A percentile compares a stretch with the other conserved stretches of the same genome.
Conservation (phyloP, 345 rosid species). For the Eucalyptus globulus region DNA sequence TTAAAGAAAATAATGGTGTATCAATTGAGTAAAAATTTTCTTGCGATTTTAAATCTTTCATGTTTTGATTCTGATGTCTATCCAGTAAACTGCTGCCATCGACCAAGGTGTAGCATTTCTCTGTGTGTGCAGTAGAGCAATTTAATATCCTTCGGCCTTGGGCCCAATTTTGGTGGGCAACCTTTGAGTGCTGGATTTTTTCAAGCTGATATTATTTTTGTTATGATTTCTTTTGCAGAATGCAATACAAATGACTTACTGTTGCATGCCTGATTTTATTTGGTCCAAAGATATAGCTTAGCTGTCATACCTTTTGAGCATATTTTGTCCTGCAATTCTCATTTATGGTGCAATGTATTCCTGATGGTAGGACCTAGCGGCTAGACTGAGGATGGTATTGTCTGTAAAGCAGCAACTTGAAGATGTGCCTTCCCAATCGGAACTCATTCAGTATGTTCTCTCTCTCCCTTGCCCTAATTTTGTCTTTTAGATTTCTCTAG, state of each 20-base stretch:
- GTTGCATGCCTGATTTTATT: background rate
- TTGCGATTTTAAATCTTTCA: background rate
- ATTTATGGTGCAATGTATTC: background rate
- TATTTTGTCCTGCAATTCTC: background rate
- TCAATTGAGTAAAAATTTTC: background rate
- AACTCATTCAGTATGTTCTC: constrained; percentile 70
- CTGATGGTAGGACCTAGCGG: constrained; percentile 51
- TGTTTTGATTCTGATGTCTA: background rate
- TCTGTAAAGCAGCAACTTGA: constrained; percentile 55
- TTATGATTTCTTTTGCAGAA: background rate
- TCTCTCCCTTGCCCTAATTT: background rate
- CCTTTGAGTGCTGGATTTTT: background rate
- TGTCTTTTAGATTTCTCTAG: background rate
- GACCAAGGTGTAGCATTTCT: background rate
- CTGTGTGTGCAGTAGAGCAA: background rate
- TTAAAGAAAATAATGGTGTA: background rate
- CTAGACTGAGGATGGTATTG: constrained; percentile 34
- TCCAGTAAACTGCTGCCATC: background rate
- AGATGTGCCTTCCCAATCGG: constrained; percentile 63
- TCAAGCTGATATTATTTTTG: background rate
- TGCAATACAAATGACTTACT: background rate
- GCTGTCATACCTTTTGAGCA: background rate
- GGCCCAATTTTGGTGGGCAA: background rate
- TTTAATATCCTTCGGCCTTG: background rate
- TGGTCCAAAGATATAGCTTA: background rate